A percentile compares a stretch with the other conserved stretches of the same genome.
Evolutionary conservation across 306 rosid species (phyloP).

Genomic region (Cucurbita ficifolia): DNA sequence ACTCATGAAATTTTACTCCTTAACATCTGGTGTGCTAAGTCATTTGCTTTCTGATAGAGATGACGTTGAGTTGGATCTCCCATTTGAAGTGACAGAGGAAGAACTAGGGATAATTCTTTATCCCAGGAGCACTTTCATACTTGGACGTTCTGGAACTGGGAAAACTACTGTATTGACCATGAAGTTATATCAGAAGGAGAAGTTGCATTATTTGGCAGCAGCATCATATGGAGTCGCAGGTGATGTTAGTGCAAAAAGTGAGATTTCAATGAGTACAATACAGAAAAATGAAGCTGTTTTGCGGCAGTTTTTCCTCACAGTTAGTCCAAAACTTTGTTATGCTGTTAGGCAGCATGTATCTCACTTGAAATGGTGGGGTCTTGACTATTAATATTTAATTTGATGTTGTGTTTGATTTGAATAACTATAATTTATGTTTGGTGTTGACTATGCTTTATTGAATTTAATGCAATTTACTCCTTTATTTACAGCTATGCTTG

Average conservation of each 20-base stretch:
- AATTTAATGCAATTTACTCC: not conserved
- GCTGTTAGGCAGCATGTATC: constrained; percentile 54
- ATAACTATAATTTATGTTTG: not conserved
- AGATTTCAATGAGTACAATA: constrained; percentile 1
- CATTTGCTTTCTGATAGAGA: constrained; percentile 48
- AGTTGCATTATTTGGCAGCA: constrained; percentile 20
- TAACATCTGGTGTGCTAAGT: constrained; percentile 34
- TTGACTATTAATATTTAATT: too few species aligned
- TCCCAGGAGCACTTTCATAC: constrained; percentile 39
- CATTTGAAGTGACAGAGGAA: constrained; percentile 62
- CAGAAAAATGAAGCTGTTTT: constrained; percentile 18
- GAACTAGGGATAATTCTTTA: constrained; percentile 47
- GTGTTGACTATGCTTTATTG: not conserved
- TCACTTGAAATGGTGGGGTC: constrained; percentile 46
- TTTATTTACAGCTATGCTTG: constrained; percentile 24
- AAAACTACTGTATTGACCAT: constrained; percentile 72
- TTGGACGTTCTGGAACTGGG: constrained; percentile 87
- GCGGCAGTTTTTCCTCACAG: constrained; percentile 63
- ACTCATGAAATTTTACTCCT: constrained; percentile 62
- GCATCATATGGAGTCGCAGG: constrained; percentile 10
- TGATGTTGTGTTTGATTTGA: not conserved
- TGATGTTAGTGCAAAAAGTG: constrained; percentile 4
- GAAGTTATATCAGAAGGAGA: constrained; percentile 57
- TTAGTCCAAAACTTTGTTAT: constrained; percentile 61
- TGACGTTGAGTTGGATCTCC: constrained; percentile 46